phyloP scores from a whole-genome alignment of 2,329 filamentous ascomycete genomes.

The Aspergillus novoparasiticus region DNA sequence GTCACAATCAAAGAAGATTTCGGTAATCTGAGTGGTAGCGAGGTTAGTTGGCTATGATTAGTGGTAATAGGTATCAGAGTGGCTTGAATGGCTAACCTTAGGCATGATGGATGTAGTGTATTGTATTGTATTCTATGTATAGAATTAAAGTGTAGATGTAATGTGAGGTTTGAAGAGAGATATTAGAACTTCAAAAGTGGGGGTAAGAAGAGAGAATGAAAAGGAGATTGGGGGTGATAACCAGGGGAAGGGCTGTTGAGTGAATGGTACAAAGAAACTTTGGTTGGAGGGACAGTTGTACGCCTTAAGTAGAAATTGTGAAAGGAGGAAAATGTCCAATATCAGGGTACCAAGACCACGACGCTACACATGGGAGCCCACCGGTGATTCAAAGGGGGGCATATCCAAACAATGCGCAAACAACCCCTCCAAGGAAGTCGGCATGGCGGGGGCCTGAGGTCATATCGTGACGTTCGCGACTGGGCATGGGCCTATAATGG shows the following conservation, averaged over 20 bases:
- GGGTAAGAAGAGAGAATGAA: constrained; percentile 9
- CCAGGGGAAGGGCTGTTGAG: neutral
- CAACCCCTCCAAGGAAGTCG: neutral
- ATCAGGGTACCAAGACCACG: neutral
- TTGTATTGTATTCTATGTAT: neutral
- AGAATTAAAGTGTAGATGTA: neutral
- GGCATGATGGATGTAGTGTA: constrained; percentile 30
- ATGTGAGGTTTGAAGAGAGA: constrained; percentile 1
- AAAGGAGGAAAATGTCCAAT: neutral
- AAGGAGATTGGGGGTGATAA: constrained; percentile 1
- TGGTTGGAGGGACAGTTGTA: neutral
- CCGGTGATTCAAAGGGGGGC: constrained; percentile 5
- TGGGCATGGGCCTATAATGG: neutral
- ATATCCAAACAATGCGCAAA: neutral
- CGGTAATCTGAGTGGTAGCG: constrained; percentile 58
- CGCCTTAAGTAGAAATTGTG: constrained; percentile 2
- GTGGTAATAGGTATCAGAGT: neutral
- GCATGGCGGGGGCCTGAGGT: constrained; percentile 18
- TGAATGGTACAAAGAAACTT: neutral
- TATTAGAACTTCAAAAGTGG: neutral
- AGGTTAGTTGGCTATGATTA: constrained; percentile 18
- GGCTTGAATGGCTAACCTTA: constrained; percentile 31
- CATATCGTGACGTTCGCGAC: constrained; percentile 25
- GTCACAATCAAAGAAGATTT: constrained; percentile 74
- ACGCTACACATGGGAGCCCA: constrained; percentile 4